phyloP scores from a whole-genome alignment of 2,329 filamentous ascomycete genomes.

The Cladosporium sp. region DNA sequence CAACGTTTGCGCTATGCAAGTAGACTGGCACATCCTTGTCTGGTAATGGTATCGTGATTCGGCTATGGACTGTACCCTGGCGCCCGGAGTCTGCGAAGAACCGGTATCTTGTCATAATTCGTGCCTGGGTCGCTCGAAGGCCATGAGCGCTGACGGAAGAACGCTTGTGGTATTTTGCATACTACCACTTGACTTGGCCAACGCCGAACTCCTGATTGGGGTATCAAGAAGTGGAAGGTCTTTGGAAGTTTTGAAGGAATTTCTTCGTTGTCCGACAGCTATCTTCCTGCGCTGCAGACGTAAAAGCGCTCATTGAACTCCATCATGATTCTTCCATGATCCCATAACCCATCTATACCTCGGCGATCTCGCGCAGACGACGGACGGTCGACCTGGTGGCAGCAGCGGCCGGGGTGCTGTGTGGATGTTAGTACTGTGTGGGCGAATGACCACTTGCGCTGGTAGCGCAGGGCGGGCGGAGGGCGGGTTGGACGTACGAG shows the following conservation, averaged over 20 bases:
- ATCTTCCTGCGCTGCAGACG: slow-evolving; percentile 22
- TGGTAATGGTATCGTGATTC: neutral
- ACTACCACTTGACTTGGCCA: neutral
- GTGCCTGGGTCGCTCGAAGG: neutral
- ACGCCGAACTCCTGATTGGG: neutral
- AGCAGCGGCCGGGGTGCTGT: slow-evolving; percentile 85
- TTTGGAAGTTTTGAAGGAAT: slow-evolving; percentile 18
- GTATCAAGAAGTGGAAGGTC: slow-evolving; percentile 8
- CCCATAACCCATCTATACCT: slow-evolving; percentile 63
- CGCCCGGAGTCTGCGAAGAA: neutral
- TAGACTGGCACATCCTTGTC: neutral
- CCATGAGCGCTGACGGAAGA: neutral
- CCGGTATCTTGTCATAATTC: slow-evolving; percentile 4
- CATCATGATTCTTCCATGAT: slow-evolving; percentile 19
- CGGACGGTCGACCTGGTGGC: slow-evolving; percentile 95
- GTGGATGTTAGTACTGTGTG: slow-evolving; percentile 19
- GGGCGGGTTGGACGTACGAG: slow-evolving; percentile 70
- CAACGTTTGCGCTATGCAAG: neutral
- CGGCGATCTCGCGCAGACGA: slow-evolving; percentile 94
- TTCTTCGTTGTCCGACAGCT: slow-evolving; percentile 19
- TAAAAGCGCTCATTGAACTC: slow-evolving; percentile 23
- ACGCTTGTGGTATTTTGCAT: neutral
- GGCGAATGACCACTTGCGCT: slow-evolving; percentile 58
- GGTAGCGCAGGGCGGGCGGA: slow-evolving; percentile 66
- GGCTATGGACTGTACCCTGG: slow-evolving; percentile 7